Evolutionary conservation across 805 yeast species (phyloP), one percentile per base, ranked within the genome.

Genomic region (Lachancea mirantina): DNA sequence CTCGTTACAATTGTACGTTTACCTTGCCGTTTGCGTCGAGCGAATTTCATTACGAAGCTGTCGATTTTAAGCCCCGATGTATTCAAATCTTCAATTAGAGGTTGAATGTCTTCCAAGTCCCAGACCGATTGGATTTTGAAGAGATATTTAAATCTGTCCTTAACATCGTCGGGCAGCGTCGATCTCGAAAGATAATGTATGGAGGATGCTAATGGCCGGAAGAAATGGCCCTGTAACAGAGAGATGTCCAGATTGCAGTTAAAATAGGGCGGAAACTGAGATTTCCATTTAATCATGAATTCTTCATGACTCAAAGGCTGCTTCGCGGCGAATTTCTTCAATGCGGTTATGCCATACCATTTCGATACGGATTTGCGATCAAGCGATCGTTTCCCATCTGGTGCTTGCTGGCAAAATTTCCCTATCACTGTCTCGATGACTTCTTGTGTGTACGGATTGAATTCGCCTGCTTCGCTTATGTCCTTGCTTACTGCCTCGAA

Each of bases 291-390:
- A 30, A 81, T 65, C 38, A 77, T 46, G 47, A 85, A 74, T 38
- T 79, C 84, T 24, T 72, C 71, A 0, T 59, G 32, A 1, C 59
- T 38, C 13, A 65, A 39, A 1, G 55, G 38, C 9, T 40, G 45
- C n/a, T 41, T 30, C 19, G 59, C 41, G 0, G 65, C 65, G 38
- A 57, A 52, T 23, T 56, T 55, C 15, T 55, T 50, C 14, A 84
- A 59, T 0, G 76, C 60, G 32, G 67, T 62, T 2, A 71, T 48
- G 0, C 94, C 94, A 44, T 73, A 74, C 82, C 85, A 83, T 29
- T 48, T 50, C 1, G 78, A 66, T 2, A 80, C 65, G 22, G 50
- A 50, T 3, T 41, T 44, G 30, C 59, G 57, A 39, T 78, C 66
- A 8, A 83, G 43, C 14, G 43, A 40, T 45, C 61, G 67, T 0